Percentiles rank a stretch among this genome's conserved stretches.
Evolutionary conservation across 139 green algal genomes (phyloP).

Genomic region (Tetratostichococcus sp.): DNA sequence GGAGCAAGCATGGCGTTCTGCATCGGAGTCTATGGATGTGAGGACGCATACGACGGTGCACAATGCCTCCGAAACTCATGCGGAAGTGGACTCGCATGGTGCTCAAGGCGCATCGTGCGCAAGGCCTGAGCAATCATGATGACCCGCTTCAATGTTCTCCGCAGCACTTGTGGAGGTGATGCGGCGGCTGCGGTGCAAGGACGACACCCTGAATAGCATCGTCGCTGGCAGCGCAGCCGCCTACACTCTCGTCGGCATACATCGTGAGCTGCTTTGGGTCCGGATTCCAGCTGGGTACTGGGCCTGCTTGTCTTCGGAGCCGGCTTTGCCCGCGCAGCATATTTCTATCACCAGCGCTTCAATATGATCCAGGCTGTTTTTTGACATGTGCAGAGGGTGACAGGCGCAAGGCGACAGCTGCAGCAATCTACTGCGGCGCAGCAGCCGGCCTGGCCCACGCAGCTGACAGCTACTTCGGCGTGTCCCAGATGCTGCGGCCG

Average conservation of each 20-base stretch:
- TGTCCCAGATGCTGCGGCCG: background rate
- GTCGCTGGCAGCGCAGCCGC: constrained; percentile 18
- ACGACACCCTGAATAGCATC: constrained; percentile 23
- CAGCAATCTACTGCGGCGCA: background rate
- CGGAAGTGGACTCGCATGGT: background rate
- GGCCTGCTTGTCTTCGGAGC: background rate
- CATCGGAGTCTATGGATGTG: constrained; percentile 11
- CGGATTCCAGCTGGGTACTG: background rate
- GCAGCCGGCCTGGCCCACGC: background rate
- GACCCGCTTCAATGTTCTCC: background rate
- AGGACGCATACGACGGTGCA: background rate
- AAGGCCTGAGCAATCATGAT: too few species aligned
- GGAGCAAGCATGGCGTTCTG: constrained; percentile 28
- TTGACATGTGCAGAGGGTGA: background rate
- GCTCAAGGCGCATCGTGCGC: background rate
- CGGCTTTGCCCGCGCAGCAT: too few species aligned
- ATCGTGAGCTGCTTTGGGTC: constrained; percentile 11
- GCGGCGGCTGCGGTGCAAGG: constrained; percentile 13
- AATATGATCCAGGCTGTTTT: too few species aligned
- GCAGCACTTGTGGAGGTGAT: constrained; percentile 24
- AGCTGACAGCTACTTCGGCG: background rate
- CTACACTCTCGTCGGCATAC: constrained; percentile 25
- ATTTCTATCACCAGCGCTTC: too few species aligned
- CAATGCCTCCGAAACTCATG: background rate
- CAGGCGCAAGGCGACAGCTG: background rate